Conservation (phyloP, 768 basidiomycete species). For the Crassisporium funariophilum region DNA sequence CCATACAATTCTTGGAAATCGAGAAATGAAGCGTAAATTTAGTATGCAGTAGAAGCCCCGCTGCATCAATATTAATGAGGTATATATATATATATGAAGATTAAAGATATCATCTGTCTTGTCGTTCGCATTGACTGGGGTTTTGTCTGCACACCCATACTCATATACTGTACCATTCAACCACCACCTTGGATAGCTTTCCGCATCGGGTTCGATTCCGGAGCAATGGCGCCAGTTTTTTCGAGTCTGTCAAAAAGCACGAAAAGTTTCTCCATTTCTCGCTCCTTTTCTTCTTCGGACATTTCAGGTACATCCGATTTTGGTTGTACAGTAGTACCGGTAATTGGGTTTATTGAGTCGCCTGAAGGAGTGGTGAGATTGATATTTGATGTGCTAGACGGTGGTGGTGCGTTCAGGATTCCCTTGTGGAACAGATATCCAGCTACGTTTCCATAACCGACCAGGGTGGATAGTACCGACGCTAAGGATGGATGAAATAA, state of each 20-base stretch:
- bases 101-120: too few species aligned
- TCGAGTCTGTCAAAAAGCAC: constrained; percentile 90
- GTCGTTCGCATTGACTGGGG: constrained; percentile 2
- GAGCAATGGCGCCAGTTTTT: constrained; percentile 66
- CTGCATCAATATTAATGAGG: neutral
- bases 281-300: constrained; percentile 95
- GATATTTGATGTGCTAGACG: constrained; percentile 28
- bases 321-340: constrained; percentile 62
- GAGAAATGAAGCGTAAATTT: too few species aligned
- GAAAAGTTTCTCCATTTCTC: constrained; percentile 90
- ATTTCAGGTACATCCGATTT: constrained; percentile 54
- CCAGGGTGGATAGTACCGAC: constrained; percentile 67
- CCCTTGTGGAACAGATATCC: constrained; percentile 95
- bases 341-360: constrained; percentile 78
- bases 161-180: constrained; percentile 12
- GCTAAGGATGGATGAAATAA: constrained; percentile 38
- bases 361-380: constrained; percentile 36
- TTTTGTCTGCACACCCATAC: neutral
- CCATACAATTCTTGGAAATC: constrained; percentile 3
- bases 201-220: constrained; percentile 71
- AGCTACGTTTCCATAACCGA: constrained; percentile 96
- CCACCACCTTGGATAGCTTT: constrained; percentile 57
- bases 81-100: neutral
- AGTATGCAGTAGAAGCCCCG: too few species aligned
- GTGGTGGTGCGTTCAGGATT: constrained; percentile 63